A percentile compares a stretch with the other conserved stretches of the same genome.
These are phyloP conservation scores for Barnettozyma populi DNA, from an alignment of 805 yeast species.

Conservation along the genomic window DNA sequence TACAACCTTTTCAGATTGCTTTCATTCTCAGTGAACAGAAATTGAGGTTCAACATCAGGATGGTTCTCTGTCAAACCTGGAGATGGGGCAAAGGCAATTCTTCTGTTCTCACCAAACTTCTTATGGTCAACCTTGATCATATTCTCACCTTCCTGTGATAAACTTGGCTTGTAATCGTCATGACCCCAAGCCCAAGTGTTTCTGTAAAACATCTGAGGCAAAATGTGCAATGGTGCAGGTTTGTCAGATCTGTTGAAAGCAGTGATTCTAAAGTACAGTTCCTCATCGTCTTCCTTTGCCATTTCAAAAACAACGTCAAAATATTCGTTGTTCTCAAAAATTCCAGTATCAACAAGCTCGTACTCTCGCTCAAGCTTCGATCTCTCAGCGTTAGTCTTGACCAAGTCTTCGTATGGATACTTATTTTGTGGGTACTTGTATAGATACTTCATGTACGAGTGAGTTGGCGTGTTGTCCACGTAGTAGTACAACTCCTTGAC, in stretches of 20 bases:
- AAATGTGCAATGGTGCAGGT: constrained; percentile 81
- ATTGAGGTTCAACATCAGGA: constrained; percentile 66
- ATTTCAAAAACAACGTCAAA: constrained; percentile 86
- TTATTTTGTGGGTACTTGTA: constrained; percentile 88
- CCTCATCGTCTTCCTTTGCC: constrained; percentile 83
- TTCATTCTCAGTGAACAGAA: constrained; percentile 86
- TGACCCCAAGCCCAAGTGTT: constrained; percentile 94
- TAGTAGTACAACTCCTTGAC: constrained; percentile 83
- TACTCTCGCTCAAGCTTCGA: constrained; percentile 66
- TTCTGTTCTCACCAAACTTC: constrained; percentile 60
- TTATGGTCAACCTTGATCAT: constrained; percentile 58
- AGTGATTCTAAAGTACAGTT: constrained; percentile 74
- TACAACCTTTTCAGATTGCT: constrained; percentile 70
- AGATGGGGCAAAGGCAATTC: constrained; percentile 70
- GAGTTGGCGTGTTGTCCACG: constrained; percentile 88
- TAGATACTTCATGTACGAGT: constrained; percentile 84
- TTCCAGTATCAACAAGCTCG: constrained; percentile 78
- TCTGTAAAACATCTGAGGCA: constrained; percentile 80
- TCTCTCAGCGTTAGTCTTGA: constrained; percentile 60
- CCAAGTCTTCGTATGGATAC: constrained; percentile 76
- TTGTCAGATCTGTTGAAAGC: constrained; percentile 80
- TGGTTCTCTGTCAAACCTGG: constrained; percentile 59
- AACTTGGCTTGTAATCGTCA: constrained; percentile 43
- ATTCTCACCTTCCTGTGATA: constrained; percentile 36
- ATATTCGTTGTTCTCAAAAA: constrained; percentile 57